Base-by-base conservation (phyloP, 1,284 basidiomycete species). In the Rhodotorula sp. region DNA sequence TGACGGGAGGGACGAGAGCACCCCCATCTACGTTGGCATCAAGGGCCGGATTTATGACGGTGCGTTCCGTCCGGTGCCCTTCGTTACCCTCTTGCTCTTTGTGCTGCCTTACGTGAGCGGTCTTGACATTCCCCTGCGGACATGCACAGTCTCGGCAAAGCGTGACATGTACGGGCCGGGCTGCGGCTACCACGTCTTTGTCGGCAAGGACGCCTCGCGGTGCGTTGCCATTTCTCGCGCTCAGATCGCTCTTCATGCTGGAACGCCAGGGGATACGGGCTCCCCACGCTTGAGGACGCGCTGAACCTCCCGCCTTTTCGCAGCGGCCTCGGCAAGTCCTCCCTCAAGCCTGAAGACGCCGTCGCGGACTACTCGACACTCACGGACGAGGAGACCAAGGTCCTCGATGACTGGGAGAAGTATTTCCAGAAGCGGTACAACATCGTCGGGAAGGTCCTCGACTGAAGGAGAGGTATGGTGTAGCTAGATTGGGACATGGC, bases 11-110 rank as follows among this genome's bases (percentile, higher is more conserved):
- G 86, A 88, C 70, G 77, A 84, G 0, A 78, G 80, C 51, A 88
- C 87, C 79, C 90, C 91, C 0, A 91, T 96, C 66, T 93, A 91
- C 76, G 91, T 96, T 50, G 88, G 91, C 58, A 92, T 95, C 81
- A 96, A 94, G 84, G 76, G 77, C 8, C 68, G 55, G 3, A 71
- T 79, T 50, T 79, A 76, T 69, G 78, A 79, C 53, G 78, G 75
- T 73, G 17, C 37, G 73, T 50, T 29, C 41, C 59, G 32, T 36
- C 41, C 25, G 51, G 29, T 9, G 13, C 15, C 5, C 12, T 17
- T 6, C 15, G 29, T 29, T 53, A 4, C 25, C 21, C 13, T 17
- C 6, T 7, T 41, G 5, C 60, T 19, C 21, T 25, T 39, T 15
- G 32, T 21, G 17, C 9, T 55, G 55, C 27, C 10, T 15, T 12